Evolutionary conservation across 495 filamentous ascomycete genomes (phyloP).

Genomic region (Penicillium canescens): DNA sequence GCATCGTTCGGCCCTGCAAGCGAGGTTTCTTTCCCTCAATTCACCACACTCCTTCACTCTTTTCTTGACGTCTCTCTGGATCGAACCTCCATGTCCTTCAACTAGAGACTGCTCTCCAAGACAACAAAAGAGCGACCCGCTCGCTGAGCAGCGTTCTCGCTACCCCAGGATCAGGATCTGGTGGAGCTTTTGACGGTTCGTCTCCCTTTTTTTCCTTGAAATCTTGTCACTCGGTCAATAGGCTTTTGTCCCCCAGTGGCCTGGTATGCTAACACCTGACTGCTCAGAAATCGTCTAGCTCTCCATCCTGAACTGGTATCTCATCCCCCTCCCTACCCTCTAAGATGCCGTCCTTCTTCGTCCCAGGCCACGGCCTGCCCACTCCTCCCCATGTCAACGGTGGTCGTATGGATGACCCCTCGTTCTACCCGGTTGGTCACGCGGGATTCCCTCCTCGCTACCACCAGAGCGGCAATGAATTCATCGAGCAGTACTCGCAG

Average conservation of each 20-base stretch:
- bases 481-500: slow-evolving; percentile 53
- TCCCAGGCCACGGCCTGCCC: slow-evolving; percentile 45
- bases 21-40: slow-evolving; percentile 4
- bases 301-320: slow-evolving; percentile 41
- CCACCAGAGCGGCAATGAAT: slow-evolving; percentile 48
- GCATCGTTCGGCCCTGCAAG: slow-evolving; percentile 2
- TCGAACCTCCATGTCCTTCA: slow-evolving; percentile 43
- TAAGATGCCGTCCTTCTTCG: slow-evolving; percentile 49
- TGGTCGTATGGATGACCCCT: slow-evolving; percentile 44
- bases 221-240: slow-evolving; percentile 11
- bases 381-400: slow-evolving; percentile 47
- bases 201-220: slow-evolving; percentile 17
- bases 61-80: slow-evolving; percentile 19
- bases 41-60: slow-evolving; percentile 26
- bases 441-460: slow-evolving; percentile 47
- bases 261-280: slow-evolving; percentile 14
- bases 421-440: slow-evolving; percentile 42
- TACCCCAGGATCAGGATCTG: slow-evolving; percentile 42
- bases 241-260: slow-evolving; percentile 4
- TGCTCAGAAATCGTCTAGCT: slow-evolving; percentile 32
- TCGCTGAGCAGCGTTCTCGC: slow-evolving; percentile 45
- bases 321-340: slow-evolving; percentile 9
- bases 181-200: slow-evolving; percentile 51
- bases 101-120: slow-evolving; percentile 39
- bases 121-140: slow-evolving; percentile 41